Evolutionary conservation across 495 filamentous ascomycete genomes (phyloP).

Genomic region (Thermothielavioides terrestris): DNA sequence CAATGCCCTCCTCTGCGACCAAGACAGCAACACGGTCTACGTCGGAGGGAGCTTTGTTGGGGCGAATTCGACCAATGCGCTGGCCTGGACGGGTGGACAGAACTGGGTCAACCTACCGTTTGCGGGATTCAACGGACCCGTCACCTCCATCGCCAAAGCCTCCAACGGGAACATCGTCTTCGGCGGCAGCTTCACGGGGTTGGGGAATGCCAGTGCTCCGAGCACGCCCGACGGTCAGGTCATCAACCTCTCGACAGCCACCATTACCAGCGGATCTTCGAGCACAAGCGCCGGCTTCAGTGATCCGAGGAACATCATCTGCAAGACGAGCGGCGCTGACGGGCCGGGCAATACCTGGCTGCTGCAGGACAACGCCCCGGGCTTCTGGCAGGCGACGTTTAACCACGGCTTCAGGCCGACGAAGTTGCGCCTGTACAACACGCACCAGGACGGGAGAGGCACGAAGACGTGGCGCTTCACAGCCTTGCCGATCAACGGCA

Average conservation of each 20-base stretch:
- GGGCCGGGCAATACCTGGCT: constrained; percentile 75
- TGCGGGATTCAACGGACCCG: constrained; percentile 88
- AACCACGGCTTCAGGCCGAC: constrained; percentile 74
- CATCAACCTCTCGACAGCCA: constrained; percentile 73
- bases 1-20: constrained; percentile 72
- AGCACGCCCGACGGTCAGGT: constrained; percentile 57
- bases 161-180: constrained; percentile 79
- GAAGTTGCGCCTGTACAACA: constrained; percentile 84
- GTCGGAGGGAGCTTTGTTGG: constrained; percentile 80
- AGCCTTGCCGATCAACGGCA: constrained; percentile 73
- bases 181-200: constrained; percentile 80
- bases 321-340: constrained; percentile 56
- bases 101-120: constrained; percentile 86
- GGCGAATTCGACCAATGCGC: constrained; percentile 76
- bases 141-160: constrained; percentile 73
- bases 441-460: constrained; percentile 73
- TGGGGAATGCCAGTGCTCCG: constrained; percentile 68
- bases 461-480: constrained; percentile 80
- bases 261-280: constrained; percentile 56
- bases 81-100: constrained; percentile 64
- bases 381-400: constrained; percentile 79
- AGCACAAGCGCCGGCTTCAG: constrained; percentile 55
- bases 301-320: constrained; percentile 78
- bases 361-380: constrained; percentile 66
- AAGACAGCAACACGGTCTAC: constrained; percentile 74